Conservation (phyloP, 2,329 filamentous ascomycete species). For the Dryadomyces quercus-mongolicae region DNA sequence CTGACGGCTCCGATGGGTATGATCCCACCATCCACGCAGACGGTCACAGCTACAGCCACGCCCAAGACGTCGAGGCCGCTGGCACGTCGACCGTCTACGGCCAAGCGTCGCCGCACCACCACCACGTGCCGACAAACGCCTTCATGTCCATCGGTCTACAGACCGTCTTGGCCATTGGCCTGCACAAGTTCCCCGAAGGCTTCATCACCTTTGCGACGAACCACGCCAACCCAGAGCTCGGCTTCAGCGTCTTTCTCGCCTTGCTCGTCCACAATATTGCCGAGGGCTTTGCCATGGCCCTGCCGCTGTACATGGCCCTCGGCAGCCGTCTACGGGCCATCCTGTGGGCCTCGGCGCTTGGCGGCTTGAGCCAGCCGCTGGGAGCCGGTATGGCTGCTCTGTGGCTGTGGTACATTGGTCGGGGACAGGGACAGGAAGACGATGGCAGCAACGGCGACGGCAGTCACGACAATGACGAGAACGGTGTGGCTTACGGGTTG, state of each 20-base stretch:
- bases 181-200: conserved; percentile 87
- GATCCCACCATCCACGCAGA: conserved; percentile 4
- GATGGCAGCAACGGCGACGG: conserved; percentile 49
- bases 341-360: conserved; percentile 69
- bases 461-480: conserved; percentile 40
- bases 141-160: conserved; percentile 94
- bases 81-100: neutral
- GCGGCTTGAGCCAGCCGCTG: conserved; percentile 75
- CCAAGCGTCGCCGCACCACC: conserved; percentile 52
- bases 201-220: conserved; percentile 94
- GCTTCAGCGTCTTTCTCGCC: conserved; percentile 86
- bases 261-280: conserved; percentile 97
- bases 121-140: conserved; percentile 88
- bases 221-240: conserved; percentile 80
- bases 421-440: conserved; percentile 29
- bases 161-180: conserved; percentile 84
- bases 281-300: conserved; percentile 87
- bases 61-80: conserved; percentile 10
- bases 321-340: conserved; percentile 72
- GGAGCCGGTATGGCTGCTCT: conserved; percentile 74
- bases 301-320: conserved; percentile 86
- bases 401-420: conserved; percentile 78
- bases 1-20: neutral
- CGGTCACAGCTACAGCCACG: conserved; percentile 10
- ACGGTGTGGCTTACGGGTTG: conserved; percentile 54